Conservation (phyloP, 192 early-diverging fungal species). For the Cetraspora pellucida region DNA sequence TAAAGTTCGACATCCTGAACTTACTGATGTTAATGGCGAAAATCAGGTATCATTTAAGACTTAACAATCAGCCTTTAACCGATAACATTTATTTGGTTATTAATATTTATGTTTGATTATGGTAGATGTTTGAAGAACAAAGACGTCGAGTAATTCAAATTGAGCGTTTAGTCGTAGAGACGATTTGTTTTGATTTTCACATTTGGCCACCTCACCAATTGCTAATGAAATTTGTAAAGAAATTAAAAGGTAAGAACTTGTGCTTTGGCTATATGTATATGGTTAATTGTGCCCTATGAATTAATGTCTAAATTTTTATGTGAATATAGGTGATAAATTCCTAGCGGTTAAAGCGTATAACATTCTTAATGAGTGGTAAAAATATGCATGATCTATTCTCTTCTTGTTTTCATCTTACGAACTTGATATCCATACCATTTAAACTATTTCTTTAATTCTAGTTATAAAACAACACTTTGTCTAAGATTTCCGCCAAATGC, state of each 20-base stretch:
- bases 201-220: constrained; percentile 71
- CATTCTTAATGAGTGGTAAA: constrained; percentile 51
- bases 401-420: neutral
- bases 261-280: neutral
- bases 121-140: constrained; percentile 67
- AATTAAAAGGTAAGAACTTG: constrained; percentile 53
- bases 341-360: constrained; percentile 56
- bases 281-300: neutral
- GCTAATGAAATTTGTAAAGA: constrained; percentile 72
- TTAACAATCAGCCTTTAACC: neutral
- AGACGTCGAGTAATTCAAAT: constrained; percentile 62
- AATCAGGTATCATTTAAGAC: constrained; percentile 43
- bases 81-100: neutral
- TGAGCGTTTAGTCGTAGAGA: constrained; percentile 76
- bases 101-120: neutral
- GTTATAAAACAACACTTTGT: constrained; percentile 60
- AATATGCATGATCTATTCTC: neutral
- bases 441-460: constrained; percentile 13
- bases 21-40: constrained; percentile 58
- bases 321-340: constrained; percentile 40
- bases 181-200: constrained; percentile 82
- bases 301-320: constrained; percentile 25
- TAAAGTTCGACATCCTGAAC: constrained; percentile 50
- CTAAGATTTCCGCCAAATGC: constrained; percentile 66
- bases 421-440: neutral